These are phyloP conservation scores for Sclerotinia spermophila DNA, from an alignment of 2,329 filamentous ascomycete species.

Conservation along the genomic window DNA sequence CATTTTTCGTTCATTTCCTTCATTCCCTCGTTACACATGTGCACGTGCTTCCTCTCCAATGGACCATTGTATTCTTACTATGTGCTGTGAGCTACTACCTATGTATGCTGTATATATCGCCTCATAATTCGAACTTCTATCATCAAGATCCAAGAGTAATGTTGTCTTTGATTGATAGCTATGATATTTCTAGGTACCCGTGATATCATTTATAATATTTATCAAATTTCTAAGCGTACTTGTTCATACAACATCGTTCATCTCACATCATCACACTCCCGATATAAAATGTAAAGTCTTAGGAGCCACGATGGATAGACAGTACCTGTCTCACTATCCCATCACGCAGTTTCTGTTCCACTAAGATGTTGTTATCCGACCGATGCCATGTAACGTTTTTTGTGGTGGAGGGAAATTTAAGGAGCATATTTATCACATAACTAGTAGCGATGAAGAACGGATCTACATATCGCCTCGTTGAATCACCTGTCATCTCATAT, in stretches of 20 bases:
- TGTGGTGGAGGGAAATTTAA: not conserved
- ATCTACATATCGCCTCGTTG: not conserved
- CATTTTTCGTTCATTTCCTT: not conserved
- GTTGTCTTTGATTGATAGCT: not conserved
- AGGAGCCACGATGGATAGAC: no score
- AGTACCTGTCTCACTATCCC: not conserved
- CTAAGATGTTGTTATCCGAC: not conserved
- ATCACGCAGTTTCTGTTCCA: not conserved
- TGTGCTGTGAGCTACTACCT: rapidly evolving
- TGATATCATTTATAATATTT: not conserved
- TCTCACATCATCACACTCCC: not conserved
- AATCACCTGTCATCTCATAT: not conserved
- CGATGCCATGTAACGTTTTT: not conserved
- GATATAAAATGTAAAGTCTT: not conserved
- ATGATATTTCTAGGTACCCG: rapidly evolving
- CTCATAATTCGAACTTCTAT: not conserved
- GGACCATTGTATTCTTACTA: not conserved
- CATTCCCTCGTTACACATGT: not conserved
- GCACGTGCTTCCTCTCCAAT: not conserved
- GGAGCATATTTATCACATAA: not conserved
- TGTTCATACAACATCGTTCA: not conserved
- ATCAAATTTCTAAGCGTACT: not conserved
- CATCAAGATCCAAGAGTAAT: no score
- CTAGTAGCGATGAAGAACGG: no score
- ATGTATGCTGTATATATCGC: rapidly evolving